Evolutionary conservation across 139 green algal species (phyloP), one percentile per base, ranked within the genome.

Genomic region (Coelastrella sp.): DNA sequence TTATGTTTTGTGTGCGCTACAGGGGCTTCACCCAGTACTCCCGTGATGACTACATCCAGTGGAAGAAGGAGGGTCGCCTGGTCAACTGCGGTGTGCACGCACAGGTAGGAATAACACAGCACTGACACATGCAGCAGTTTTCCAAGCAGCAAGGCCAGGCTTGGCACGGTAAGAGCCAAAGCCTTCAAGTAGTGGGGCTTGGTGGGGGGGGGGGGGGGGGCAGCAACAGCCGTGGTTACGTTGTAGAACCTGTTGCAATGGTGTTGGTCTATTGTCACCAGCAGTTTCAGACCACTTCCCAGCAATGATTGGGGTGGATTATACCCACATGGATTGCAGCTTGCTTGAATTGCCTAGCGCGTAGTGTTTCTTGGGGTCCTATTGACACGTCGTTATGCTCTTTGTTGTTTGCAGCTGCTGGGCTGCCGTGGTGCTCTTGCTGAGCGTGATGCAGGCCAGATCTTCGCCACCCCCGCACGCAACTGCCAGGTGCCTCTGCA

Each of bases 11-110:
- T 6, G 4, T 87, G 4, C 78, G 13, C 82, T 66, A 16, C 92
- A 98, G 96, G 96, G 98, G 98, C 89, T 99, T 99, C 96, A 99
- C 98, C 77, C 93, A 94, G 85, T 98, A 96, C 92, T 57, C 82
- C 17, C 94, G 96, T 17, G 96, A 98, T 6, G 98, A 99, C 93
- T 99, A 97, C 92, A 64, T 98, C 20, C 73, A 96, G 93, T 99
- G 95, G 95, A 98, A 99, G 94, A 90, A 96, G 85, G 97, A 98
- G 95, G 97, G 97, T n/a, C 96, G 98, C 86, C 87, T 99, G 19
- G 77, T 96, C 16, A 96, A 95, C 85, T 95, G 98, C 78, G 98
- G 98, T 66, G 95, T 98, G n/a, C 95, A 98, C 86, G 96, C 95
- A 61, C 96, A 97, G 87, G 87, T 91, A 68, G 6, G 85, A 5